Evolutionary conservation across 2,329 filamentous ascomycete genomes (phyloP).

Genomic region (Neonectria punicea): DNA sequence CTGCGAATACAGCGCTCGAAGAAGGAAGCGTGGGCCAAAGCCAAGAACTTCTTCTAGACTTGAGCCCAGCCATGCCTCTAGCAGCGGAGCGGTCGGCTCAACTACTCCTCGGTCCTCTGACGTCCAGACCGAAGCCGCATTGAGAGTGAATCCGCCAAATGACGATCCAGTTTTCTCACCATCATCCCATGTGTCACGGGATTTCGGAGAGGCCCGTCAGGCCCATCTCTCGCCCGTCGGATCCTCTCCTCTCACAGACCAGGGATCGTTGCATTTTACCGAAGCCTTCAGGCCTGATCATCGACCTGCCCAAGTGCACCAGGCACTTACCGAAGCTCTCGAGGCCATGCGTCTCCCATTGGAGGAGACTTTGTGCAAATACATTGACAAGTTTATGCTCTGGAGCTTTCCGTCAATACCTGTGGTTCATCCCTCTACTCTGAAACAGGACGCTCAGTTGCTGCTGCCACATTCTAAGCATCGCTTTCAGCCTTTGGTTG

Average conservation of each 20-base stretch:
- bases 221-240: not conserved
- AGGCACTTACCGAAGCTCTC: constrained; percentile 2
- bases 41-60: not conserved
- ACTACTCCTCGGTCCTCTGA: not conserved
- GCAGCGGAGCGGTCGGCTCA: not conserved
- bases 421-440: not conserved
- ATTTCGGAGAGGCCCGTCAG: not conserved
- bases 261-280: not conserved
- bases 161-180: not conserved
- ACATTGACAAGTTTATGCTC: constrained; percentile 10
- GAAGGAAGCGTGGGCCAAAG: constrained; percentile 27
- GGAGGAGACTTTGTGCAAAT: constrained; percentile 1
- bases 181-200: not conserved
- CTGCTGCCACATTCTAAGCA: constrained; percentile 5
- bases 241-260: not conserved
- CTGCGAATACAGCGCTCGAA: constrained; percentile 16
- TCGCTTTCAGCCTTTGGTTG: not conserved
- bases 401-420: constrained; percentile 9
- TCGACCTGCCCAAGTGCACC: constrained; percentile 4
- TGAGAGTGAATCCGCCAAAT: not conserved
- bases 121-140: not conserved
- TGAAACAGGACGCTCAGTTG: not conserved
- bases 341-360: not conserved
- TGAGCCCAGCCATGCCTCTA: not conserved
- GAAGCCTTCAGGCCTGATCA: not conserved